Conservation (phyloP, 1,284 basidiomycete species). For the Albatrellus sp. region DNA sequence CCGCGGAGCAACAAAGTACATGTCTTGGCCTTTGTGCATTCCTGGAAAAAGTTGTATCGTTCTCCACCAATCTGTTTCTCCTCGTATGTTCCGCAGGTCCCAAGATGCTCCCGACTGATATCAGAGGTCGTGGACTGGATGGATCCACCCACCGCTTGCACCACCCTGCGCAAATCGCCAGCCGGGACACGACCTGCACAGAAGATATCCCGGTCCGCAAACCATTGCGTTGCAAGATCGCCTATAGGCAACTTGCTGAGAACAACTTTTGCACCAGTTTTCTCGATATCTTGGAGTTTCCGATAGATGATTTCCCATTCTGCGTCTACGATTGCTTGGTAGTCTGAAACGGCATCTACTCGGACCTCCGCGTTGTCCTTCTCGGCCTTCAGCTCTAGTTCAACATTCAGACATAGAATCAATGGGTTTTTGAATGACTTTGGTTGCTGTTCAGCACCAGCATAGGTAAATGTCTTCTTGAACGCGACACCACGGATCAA, state of each 20-base stretch:
- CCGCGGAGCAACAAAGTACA: conserved; percentile 94
- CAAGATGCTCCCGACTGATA: conserved; percentile 83
- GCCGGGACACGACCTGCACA: conserved; percentile 93
- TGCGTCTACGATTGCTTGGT: conserved; percentile 98
- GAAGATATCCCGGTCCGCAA: conserved; percentile 98
- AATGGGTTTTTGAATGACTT: conserved; percentile 87
- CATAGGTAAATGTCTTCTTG: conserved; percentile 99
- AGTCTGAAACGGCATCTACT: conserved; percentile 92
- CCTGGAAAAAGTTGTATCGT: conserved; percentile 93
- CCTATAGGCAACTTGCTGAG: conserved; percentile 98
- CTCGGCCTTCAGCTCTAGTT: conserved; percentile 98
- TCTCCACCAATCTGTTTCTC: conserved; percentile 97
- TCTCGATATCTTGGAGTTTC: conserved; percentile 93
- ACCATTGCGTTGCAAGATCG: conserved; percentile 98
- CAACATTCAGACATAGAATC: conserved; percentile 92
- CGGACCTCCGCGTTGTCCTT: conserved; percentile 99
- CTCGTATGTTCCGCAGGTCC: conserved; percentile 85
- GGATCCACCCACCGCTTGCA: conserved; percentile 91
- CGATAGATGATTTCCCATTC: conserved; percentile 99
- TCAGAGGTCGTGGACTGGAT: conserved; percentile 95
- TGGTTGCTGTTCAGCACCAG: conserved; percentile 98
- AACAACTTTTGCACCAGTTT: conserved; percentile 95
- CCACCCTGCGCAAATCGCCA: conserved; percentile 87
- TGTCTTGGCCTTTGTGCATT: conserved; percentile 92
- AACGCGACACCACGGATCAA: conserved; percentile 89